phyloP scores from a whole-genome alignment of 2,329 filamentous ascomycete species.

The Fusarium vanettenii region DNA sequence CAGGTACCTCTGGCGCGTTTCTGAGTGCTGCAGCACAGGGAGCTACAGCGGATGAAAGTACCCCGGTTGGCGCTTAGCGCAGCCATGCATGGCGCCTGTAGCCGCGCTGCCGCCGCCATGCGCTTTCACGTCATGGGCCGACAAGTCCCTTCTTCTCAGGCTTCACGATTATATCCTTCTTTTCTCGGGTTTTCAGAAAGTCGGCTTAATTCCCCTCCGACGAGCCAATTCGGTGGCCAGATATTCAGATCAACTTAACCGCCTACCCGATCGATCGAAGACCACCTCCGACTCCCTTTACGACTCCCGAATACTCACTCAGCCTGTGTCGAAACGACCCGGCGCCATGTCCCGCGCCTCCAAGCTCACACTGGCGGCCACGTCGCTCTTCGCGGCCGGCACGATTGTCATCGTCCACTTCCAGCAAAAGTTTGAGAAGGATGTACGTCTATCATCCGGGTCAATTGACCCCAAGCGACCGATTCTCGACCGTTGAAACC shows the following conservation, averaged over 20 bases:
- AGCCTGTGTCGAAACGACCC: background rate
- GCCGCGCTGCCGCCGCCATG: constrained; percentile 26
- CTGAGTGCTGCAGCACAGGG: background rate
- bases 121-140: constrained; percentile 34
- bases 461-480: background rate
- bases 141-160: constrained; percentile 17
- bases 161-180: constrained; percentile 13
- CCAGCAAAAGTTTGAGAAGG: constrained; percentile 85
- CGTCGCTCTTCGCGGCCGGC: constrained; percentile 78
- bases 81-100: constrained; percentile 22
- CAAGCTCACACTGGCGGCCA: constrained; percentile 84
- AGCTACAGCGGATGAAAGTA: constrained; percentile 2
- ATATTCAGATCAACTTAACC: rapidly evolving
- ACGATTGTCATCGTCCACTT: constrained; percentile 91
- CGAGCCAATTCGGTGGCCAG: background rate
- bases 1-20: background rate
- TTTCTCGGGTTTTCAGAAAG: background rate
- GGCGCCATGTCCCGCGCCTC: constrained; percentile 85
- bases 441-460: constrained; percentile 64
- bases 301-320: background rate
- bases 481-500: background rate
- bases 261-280: background rate
- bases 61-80: constrained; percentile 11
- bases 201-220: background rate
- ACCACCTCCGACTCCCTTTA: background rate